These are phyloP conservation scores for Coemansia furcata DNA, from an alignment of 192 early-diverging fungal species.

Conservation along the genomic window DNA sequence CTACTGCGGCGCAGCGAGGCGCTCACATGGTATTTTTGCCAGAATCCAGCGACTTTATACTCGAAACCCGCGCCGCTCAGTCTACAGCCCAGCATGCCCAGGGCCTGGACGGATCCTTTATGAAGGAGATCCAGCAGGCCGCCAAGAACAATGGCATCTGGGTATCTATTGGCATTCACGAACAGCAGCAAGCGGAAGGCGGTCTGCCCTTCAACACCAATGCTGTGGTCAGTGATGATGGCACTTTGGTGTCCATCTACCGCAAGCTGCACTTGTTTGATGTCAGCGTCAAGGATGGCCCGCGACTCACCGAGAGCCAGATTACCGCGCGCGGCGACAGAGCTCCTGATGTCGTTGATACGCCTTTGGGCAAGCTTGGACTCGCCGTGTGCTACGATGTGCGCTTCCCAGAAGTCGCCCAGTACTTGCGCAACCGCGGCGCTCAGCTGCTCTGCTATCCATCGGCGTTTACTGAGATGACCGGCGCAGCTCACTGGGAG, in stretches of 20 bases:
- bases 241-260: slow-evolving; percentile 58
- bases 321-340: slow-evolving; percentile 19
- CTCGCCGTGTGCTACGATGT: slow-evolving; percentile 78
- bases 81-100: slow-evolving; percentile 32
- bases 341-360: slow-evolving; percentile 19
- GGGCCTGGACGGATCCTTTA: slow-evolving; percentile 55
- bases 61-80: slow-evolving; percentile 54
- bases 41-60: slow-evolving; percentile 81
- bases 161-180: slow-evolving; percentile 80
- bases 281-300: slow-evolving; percentile 52
- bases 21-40: slow-evolving; percentile 80
- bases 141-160: slow-evolving; percentile 62
- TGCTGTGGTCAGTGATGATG: slow-evolving; percentile 61
- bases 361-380: slow-evolving; percentile 61
- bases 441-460: slow-evolving; percentile 78
- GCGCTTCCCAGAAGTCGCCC: slow-evolving; percentile 72
- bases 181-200: slow-evolving; percentile 26
- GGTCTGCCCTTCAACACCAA: slow-evolving; percentile 65
- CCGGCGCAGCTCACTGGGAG: slow-evolving; percentile 86
- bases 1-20: slow-evolving; percentile 55
- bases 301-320: slow-evolving; percentile 37
- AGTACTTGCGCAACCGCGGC: slow-evolving; percentile 54
- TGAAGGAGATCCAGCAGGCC: slow-evolving; percentile 58
- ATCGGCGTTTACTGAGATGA: slow-evolving; percentile 77
- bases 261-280: slow-evolving; percentile 84